A percentile compares a stretch with the other conserved stretches of the same genome.
These are phyloP conservation scores for Ophiostoma pallidulum DNA, from an alignment of 2,329 filamentous ascomycete genomes.

Conservation along the genomic window DNA sequence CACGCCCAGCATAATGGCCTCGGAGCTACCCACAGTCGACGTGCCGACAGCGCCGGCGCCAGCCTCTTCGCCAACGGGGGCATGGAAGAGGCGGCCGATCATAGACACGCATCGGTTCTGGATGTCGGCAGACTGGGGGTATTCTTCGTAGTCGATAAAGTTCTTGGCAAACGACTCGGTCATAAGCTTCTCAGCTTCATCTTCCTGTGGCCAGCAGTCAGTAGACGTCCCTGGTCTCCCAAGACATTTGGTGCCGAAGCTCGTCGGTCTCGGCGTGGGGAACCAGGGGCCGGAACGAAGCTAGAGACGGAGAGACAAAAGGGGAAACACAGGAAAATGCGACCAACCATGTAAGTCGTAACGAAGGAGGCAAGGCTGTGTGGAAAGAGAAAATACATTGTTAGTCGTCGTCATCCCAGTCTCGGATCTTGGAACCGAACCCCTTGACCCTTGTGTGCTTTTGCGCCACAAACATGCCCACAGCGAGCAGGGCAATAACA, in stretches of 20 bases:
- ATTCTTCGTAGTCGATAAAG: conserved; percentile 86
- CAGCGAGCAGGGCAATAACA: no score
- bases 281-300: conserved; percentile 29
- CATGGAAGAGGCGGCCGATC: conserved; percentile 85
- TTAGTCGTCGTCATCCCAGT: no score
- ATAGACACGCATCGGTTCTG: conserved; percentile 89
- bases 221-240: background rate
- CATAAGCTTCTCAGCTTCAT: conserved; percentile 95
- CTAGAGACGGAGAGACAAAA: conserved; percentile 96
- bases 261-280: background rate
- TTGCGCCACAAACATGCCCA: no score
- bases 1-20: conserved; percentile 74
- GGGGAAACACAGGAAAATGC: conserved; percentile 58
- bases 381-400: background rate
- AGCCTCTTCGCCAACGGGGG: conserved; percentile 44
- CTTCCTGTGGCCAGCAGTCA: conserved; percentile 49
- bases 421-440: no score
- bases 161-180: conserved; percentile 85
- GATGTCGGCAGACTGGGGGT: conserved; percentile 71
- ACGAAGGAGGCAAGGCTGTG: background rate
- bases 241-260: background rate
- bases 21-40: conserved; percentile 79
- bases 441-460: no score
- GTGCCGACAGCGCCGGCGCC: conserved; percentile 67
- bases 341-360: conserved; percentile 1